Conservation (phyloP, 2,329 filamentous ascomycete genomes). For the Aspergillus sp. region DNA sequence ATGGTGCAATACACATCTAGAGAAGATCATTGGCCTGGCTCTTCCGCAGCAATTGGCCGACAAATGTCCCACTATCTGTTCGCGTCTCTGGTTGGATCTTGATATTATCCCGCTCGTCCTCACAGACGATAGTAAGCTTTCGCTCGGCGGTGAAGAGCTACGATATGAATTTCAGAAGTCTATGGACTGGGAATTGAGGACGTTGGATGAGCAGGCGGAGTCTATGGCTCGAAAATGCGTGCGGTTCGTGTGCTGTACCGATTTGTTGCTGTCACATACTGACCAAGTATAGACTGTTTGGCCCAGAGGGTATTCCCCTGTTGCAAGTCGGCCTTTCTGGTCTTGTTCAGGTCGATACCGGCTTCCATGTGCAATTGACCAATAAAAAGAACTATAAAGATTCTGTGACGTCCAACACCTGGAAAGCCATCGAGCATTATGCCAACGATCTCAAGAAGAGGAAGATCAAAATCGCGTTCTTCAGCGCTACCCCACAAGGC, state of each 20-base stretch:
- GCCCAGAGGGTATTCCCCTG: constrained; percentile 68
- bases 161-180: constrained; percentile 28
- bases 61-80: constrained; percentile 64
- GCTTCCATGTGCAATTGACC: constrained; percentile 62
- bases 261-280: neutral
- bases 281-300: constrained; percentile 60
- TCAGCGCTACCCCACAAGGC: constrained; percentile 78
- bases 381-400: constrained; percentile 58
- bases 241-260: constrained; percentile 49
- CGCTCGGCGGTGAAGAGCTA: constrained; percentile 14
- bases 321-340: constrained; percentile 66
- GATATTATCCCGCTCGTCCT: constrained; percentile 74
- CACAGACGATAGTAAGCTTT: constrained; percentile 29
- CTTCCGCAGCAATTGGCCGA: constrained; percentile 61
- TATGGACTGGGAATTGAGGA: constrained; percentile 51
- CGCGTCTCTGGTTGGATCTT: constrained; percentile 71
- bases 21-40: constrained; percentile 75
- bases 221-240: constrained; percentile 78
- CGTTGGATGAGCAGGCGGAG: constrained; percentile 79
- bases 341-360: constrained; percentile 68
- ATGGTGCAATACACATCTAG: constrained; percentile 65
- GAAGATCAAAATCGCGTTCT: constrained; percentile 71
- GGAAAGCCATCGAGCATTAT: constrained; percentile 64
- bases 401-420: constrained; percentile 63
- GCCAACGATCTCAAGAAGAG: constrained; percentile 62